Evolutionary conservation across 176 grass and related monocot genomes (phyloP).

Genomic region (Eremochloa ophiuroides): DNA sequence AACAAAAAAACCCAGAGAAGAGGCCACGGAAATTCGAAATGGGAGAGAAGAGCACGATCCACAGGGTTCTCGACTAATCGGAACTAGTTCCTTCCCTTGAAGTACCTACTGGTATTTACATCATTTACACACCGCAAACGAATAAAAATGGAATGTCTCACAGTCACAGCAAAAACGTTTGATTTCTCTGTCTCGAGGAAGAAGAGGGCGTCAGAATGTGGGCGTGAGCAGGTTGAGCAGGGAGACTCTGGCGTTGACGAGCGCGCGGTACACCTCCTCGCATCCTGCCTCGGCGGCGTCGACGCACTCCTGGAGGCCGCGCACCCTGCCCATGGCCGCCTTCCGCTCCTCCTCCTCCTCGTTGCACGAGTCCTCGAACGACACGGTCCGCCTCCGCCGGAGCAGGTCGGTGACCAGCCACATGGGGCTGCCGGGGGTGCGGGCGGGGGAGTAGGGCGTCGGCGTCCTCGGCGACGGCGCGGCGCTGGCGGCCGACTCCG

Average conservation of each 20-base stretch:
- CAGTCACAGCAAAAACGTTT: constrained; percentile 13
- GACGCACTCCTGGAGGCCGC: constrained; percentile 55
- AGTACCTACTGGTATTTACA: constrained; percentile 28
- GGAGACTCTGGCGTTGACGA: constrained; percentile 64
- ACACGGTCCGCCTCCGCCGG: constrained; percentile 36
- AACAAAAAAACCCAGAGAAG: no score
- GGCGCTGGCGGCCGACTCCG: constrained; percentile 51
- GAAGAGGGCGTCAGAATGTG: constrained; percentile 24
- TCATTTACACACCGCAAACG: constrained; percentile 35
- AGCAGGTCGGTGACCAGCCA: constrained; percentile 66
- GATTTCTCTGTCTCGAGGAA: not conserved
- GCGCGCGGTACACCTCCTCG: constrained; percentile 56
- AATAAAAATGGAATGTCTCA: constrained; percentile 32
- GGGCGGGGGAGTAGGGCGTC: constrained; percentile 38
- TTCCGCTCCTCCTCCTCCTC: constrained; percentile 69
- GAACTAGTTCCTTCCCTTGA: not conserved
- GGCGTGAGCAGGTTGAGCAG: constrained; percentile 71
- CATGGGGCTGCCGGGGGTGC: constrained; percentile 37
- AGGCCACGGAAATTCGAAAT: not conserved
- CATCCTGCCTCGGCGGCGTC: constrained; percentile 43
- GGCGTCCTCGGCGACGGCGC: constrained; percentile 28
- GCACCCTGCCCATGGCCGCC: constrained; percentile 41
- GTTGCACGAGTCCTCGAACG: constrained; percentile 42
- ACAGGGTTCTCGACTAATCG: not conserved
- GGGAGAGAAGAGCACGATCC: not conserved